Base-by-base conservation (phyloP, 345 rosid species). In the Eutrema heterophyllum region DNA sequence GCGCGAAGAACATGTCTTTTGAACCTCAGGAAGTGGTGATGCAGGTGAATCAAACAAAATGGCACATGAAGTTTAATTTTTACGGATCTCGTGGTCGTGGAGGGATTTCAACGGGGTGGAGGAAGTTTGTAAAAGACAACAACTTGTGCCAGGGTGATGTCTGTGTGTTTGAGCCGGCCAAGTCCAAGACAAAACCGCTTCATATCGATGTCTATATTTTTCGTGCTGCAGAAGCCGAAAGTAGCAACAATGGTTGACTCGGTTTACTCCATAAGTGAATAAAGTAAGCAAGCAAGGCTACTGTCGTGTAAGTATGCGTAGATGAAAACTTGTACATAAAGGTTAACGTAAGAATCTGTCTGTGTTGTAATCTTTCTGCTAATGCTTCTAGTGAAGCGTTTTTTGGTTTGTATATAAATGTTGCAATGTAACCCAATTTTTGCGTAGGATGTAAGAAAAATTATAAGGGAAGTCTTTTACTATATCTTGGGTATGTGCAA, bases 91-190 rank as follows among this genome's bases (percentile, higher is more conserved):
- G 41, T 32, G 48, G 74, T 61, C 2, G 16, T 29, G 68, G 79
- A 51, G 79, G 79, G 69, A 16, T 75, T 51, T 52, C 74, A 29
- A 26, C 40, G 0, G 79, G 79, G 39, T 75, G 79, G 79, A 68
- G 7, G 57, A 68, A 43, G 27, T 75, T 75, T 52, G 74, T 26
- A 5, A 15, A 13, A 21, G 79, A 75, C 50, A 75, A 75, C 50
- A 53, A 44, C 15, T 60, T 75, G 64, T 30, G 74, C 21, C 5
- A 14, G 1, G 38, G 50, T 44, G 79, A 75, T 68, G 69, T 75
- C 0, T 75, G 74, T 15, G 79, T 75, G 69, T 75, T 75, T 43
- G 74, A 75, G 74, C 79, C 64, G 15, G 43, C 15, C 11, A 52
- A 35, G 9, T 35, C 64, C 14, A 64, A 60, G 67, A 16, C 9